Base-by-base conservation (phyloP, 371 early-diverging fungal genomes). In the Actinomortierella ambigua region DNA sequence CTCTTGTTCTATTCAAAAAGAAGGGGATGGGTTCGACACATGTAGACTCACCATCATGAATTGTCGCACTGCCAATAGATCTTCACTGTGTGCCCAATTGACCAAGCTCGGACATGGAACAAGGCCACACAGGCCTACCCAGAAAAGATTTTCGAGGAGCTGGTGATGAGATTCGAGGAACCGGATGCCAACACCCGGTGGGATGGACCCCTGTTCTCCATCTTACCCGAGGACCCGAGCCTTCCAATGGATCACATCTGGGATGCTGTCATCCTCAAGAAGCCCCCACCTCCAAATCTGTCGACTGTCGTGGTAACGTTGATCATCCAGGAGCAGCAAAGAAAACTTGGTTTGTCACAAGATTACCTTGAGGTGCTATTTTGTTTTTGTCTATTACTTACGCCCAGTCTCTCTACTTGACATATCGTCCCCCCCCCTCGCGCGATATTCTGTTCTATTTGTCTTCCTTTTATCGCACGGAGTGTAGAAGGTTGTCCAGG, bases 161-260 rank as follows among this genome's bases (percentile, higher is more conserved):
- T 99, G 24, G 79, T 91, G 2, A 87, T 88, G 47, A 81, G 99
- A 47, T 98, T 93, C 59, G 99, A 99, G 81, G 98, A 98, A 65
- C 98, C 98, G n/a, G 89, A 91, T 50, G 85, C 88, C 14, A 80
- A 86, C 7, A 92, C 93, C 67, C 81, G 94, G 49, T 99, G 99
- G 99, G 99, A 99, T 75, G 84, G 93, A 6, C 99, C 99, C 14
- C 80, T 97, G 20, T 96, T 96, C 64, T 91, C 92, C 0, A 76
- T 95, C 7, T 79, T 94, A 27, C 90, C 90, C 55, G 86, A 90
- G 41, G 95, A 90, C 50, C 73, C 65, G 8, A 69, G 76, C 58
- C 59, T 83, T 15, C 90, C 92, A 13, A 77, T 78, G 23, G 86
- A 90, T 27, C 76, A 77, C 24, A 90, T 96, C 50, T 89, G 92